phyloP scores from a whole-genome alignment of 2,329 filamentous ascomycete species.

The Falciphora oryzae region DNA sequence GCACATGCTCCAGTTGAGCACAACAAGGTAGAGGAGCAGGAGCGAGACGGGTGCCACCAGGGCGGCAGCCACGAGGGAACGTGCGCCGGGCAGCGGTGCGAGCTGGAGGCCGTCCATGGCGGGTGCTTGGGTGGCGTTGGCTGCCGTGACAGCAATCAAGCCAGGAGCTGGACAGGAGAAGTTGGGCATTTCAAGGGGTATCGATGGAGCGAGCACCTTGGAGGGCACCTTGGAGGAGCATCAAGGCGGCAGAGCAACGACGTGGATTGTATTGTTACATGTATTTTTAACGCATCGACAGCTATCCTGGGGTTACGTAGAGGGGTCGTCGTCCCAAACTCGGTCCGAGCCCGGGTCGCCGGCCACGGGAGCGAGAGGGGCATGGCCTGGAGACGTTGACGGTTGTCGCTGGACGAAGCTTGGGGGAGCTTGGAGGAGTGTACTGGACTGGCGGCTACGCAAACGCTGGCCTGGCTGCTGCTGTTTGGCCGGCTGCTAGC shows the following conservation, averaged over 20 bases:
- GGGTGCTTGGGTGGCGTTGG: no score
- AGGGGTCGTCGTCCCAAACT: background rate
- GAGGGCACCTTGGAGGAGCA: background rate
- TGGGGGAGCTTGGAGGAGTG: no score
- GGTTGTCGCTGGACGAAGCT: no score
- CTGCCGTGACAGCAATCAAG: no score
- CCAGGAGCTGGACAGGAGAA: background rate
- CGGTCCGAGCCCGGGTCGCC: background rate
- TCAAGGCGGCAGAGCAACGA: no score
- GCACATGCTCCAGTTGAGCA: conserved; percentile 27
- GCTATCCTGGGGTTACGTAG: background rate
- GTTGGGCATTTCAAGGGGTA: background rate
- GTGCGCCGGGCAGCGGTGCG: no score
- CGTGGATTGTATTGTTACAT: background rate
- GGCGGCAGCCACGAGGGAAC: background rate
- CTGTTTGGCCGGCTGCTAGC: background rate
- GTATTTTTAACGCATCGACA: no score
- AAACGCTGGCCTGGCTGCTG: background rate
- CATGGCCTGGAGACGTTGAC: no score
- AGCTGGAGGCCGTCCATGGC: no score
- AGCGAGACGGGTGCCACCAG: conserved; percentile 1
- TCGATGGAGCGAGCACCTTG: no score
- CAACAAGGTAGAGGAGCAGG: conserved; percentile 15
- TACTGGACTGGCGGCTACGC: background rate
- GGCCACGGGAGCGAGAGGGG: no score